Evolutionary conservation across 1,139 yeast genomes (phyloP), one percentile per base, ranked within the genome.

Genomic region (Scheffersomyces illinoinensis): DNA sequence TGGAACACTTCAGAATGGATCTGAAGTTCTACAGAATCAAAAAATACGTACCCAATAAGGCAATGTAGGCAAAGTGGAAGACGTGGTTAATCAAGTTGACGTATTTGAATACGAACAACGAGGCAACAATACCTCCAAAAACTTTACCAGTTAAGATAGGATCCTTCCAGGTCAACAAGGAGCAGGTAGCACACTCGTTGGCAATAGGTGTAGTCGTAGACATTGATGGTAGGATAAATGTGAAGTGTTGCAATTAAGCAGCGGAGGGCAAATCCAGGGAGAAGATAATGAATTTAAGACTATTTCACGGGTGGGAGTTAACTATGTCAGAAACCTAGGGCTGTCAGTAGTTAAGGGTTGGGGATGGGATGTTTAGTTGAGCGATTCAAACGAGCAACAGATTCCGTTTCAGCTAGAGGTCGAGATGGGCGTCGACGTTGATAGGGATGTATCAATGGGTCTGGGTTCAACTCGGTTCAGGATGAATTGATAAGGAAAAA

Each of bases 141-240:
- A 89, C 86, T 69, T 88, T 87, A 62, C 90, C 98, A 58, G 97
- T 88, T 69, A 83, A 82, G 64, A 83, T 77, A 50, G 98, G 97
- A 71, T 91, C 85, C 67, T 85, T 83, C 98, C 98, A 93, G 64
- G 93, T 86, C 63, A 93, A 79, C 65, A 93, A 77, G 65, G 61
- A 49, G 64, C 58, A 53, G 60, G 56, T 19, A 65, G 58, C 49
- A 48, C 53, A 56, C n/a, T 43, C 56, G n/a, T 67, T 60, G 46
- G 63, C 54, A 56, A 64, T 55, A 24, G 64, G 57, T 53, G 67
- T 49, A 59, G 73, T 58, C 57, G 68, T 47, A 58, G 71, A 58
- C 58, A 57, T 60, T 50, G 53, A 53, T 43, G 56, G 46, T 33
- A 7, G 43, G 10, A 33, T 2, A 55, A 53, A 39, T 43, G 43